Evolutionary conservation across 768 basidiomycete genomes (phyloP).

Genomic region (Hygrophorus russula): DNA sequence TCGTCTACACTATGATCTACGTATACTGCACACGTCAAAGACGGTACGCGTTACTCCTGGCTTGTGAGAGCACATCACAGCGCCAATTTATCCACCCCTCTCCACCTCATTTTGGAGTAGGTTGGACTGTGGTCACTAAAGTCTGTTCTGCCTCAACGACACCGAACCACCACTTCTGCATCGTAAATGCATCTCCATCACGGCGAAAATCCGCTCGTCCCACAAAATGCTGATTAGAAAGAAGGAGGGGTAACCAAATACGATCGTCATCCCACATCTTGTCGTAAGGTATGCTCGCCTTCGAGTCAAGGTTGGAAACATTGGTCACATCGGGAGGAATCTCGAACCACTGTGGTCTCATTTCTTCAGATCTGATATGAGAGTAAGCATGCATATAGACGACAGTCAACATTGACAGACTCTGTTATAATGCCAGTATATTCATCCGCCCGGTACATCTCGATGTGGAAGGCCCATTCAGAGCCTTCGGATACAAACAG

Average conservation of each 20-base stretch:
- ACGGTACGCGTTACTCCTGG: too few relatives aligned
- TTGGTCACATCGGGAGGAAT: slow-evolving; percentile 12
- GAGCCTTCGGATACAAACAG: slow-evolving; percentile 46
- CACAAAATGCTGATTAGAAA: slow-evolving; percentile 26
- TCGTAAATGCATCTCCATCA: slow-evolving; percentile 17
- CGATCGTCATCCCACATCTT: slow-evolving; percentile 52
- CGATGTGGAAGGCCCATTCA: slow-evolving; percentile 59
- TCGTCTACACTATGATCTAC: too few relatives aligned
- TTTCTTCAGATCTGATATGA: slow-evolving; percentile 64
- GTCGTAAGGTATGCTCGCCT: slow-evolving; percentile 46
- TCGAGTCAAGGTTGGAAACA: slow-evolving; percentile 1
- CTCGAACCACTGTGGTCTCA: slow-evolving; percentile 77
- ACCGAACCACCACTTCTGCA: slow-evolving; percentile 38
- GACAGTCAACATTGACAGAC: slow-evolving; percentile 28
- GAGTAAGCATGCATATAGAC: not conserved
- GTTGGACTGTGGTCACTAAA: not conserved
- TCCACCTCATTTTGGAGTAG: too few relatives aligned
- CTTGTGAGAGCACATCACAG: too few relatives aligned
- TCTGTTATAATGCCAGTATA: slow-evolving; percentile 54
- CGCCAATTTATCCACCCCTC: too few relatives aligned
- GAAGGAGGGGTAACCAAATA: slow-evolving; percentile 58
- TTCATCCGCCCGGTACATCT: slow-evolving; percentile 55
- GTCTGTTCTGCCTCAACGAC: slow-evolving; percentile 2
- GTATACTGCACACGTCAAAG: too few relatives aligned
- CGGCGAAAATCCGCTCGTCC: slow-evolving; percentile 34